Percentiles rank a stretch among this genome's conserved stretches.
These are phyloP conservation scores for Dichotomopilus funicola DNA, from an alignment of 2,329 filamentous ascomycete species.

Conservation along the genomic window DNA sequence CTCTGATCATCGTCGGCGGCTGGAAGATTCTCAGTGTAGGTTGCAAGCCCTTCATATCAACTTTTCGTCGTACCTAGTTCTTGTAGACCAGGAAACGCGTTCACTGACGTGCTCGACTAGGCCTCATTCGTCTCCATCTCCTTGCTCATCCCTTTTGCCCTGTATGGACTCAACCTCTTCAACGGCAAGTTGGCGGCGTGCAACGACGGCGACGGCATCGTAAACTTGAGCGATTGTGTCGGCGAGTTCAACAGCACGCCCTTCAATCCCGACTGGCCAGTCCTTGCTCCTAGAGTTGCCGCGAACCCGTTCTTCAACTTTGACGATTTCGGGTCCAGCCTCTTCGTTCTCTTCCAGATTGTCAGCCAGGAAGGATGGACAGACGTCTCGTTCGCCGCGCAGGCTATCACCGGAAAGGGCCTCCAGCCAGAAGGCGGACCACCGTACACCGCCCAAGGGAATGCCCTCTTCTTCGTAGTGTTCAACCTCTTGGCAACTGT, in stretches of 20 bases:
- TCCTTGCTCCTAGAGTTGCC: conserved; percentile 76
- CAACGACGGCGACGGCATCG: conserved; percentile 62
- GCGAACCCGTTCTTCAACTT: conserved; percentile 84
- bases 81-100: background rate
- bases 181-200: conserved; percentile 72
- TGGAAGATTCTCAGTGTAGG: conserved; percentile 76
- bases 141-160: conserved; percentile 90
- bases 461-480: conserved; percentile 87
- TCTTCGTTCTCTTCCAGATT: conserved; percentile 98
- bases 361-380: conserved; percentile 98
- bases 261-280: conserved; percentile 66
- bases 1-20: conserved; percentile 85
- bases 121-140: conserved; percentile 92
- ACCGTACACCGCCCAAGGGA: conserved; percentile 55
- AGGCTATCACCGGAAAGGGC: conserved; percentile 71
- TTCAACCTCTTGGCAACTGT: conserved; percentile 97
- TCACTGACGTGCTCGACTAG: conserved; percentile 5
- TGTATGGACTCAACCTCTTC: conserved; percentile 92
- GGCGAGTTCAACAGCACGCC: conserved; percentile 74
- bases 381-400: conserved; percentile 80
- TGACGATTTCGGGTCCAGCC: conserved; percentile 85
- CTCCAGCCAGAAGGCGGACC: conserved; percentile 64
- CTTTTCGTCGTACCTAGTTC: background rate
- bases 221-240: conserved; percentile 66
- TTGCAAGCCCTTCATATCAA: background rate